These are phyloP conservation scores for Uronychia binucleata DNA, from an alignment of 73 alveolate species.

Conservation along the genomic window DNA sequence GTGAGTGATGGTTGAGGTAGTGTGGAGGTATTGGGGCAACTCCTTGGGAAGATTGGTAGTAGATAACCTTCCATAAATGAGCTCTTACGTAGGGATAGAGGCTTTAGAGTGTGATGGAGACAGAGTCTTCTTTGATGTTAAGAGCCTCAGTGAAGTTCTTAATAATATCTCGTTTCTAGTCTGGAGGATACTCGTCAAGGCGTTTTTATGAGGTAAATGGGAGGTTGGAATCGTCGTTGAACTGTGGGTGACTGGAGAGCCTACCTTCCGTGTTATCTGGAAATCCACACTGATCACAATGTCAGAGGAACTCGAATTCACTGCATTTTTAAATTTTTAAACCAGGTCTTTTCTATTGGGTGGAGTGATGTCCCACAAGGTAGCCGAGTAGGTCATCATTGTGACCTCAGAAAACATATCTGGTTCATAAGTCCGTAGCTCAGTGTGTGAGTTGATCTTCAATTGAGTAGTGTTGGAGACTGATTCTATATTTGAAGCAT, in stretches of 20 bases:
- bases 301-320: not conserved
- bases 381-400: constrained; percentile 61
- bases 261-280: not conserved
- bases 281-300: not conserved
- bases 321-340: not conserved
- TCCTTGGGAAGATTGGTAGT: no score
- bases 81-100: not conserved
- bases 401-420: constrained; percentile 59
- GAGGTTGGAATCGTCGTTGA: not conserved
- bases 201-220: not conserved
- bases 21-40: no score
- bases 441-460: not conserved
- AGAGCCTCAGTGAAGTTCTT: not conserved
- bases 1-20: no score
- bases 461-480: not conserved
- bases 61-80: no score
- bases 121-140: not conserved
- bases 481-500: not conserved
- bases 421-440: constrained; percentile 53
- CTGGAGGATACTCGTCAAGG: not conserved
- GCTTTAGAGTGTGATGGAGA: not conserved
- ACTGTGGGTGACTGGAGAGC: not conserved
- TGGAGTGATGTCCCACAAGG: constrained; percentile 75
- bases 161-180: not conserved
- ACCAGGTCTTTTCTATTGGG: constrained; percentile 17